Base-by-base conservation (phyloP, 2,329 filamentous ascomycete species). In the Calonectria henricotiae region DNA sequence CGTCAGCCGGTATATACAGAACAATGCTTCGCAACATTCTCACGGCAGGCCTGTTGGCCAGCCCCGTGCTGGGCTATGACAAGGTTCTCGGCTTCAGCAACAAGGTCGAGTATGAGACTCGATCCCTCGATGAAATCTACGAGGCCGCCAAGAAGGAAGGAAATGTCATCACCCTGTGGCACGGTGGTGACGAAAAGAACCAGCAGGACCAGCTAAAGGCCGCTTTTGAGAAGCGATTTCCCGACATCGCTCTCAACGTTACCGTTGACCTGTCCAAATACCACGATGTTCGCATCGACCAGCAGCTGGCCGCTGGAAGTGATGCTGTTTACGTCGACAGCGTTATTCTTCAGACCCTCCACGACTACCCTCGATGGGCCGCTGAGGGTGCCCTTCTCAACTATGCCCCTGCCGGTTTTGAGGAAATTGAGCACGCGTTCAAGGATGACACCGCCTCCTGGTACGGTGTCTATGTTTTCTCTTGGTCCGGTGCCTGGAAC, bases 261-360 rank as follows among this genome's bases (percentile, higher is more conserved):
- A 89, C 87, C 0, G 86, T 89, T 49, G 87, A 89, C 68, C 75
- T 89, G 0, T 88, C 87, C 69, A 89, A 89, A 73, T 89, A 89
- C 71, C 87, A 87, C 71, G 85, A 88, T 66, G 80, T 74, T 20
- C 79, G 79, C 8, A 73, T 89, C 7, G 86, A 90, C 71, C 76
- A 82, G 43, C 84, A 86, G 67, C 77, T 88, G 1, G 83, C 82
- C 4, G 69, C 74, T 1, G 77, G 80, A 8, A 80, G 78, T 8
- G 61, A 74, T 15, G 62, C 65, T 6, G 79, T 84, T 13, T 81
- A 80, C 11, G 81, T 86, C 23, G 88, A 90, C 49, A 76, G 74
- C 9, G 30, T 76, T 15, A 76, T 76, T 6, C 75, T 89, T 4
- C 88, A 89, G 74, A 88, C 87, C 0, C 73, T 88, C 11, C 83